These are phyloP conservation scores for Corchorus olitorius DNA, from an alignment of 345 rosid genomes.

Conservation along the genomic window DNA sequence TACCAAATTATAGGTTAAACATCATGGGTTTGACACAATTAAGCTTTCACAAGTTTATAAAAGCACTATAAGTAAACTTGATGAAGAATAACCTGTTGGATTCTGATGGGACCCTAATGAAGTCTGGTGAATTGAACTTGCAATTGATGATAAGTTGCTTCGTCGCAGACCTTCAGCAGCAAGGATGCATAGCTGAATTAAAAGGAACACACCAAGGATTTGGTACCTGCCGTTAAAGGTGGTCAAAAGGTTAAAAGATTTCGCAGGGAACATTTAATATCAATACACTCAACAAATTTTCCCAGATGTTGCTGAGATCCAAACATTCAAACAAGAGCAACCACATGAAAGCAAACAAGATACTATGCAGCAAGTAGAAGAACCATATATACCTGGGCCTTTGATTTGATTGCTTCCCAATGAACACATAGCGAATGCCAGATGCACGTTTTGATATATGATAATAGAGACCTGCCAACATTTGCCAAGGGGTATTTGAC, in stretches of 20 bases:
- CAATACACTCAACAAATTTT: background rate
- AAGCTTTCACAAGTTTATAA: slow-evolving; percentile 2
- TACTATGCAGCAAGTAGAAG: slow-evolving; percentile 13
- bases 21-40: background rate
- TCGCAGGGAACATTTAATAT: background rate
- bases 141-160: slow-evolving; percentile 79
- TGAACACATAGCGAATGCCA: slow-evolving; percentile 82
- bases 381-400: slow-evolving; percentile 69
- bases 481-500: slow-evolving; percentile 6
- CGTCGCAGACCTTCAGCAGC: slow-evolving; percentile 87
- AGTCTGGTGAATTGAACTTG: slow-evolving; percentile 75
- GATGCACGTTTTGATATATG: slow-evolving; percentile 90
- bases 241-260: slow-evolving; percentile 25
- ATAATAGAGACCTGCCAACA: slow-evolving; percentile 71
- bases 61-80: slow-evolving; percentile 6
- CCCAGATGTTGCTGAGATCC: background rate
- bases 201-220: slow-evolving; percentile 84
- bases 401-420: slow-evolving; percentile 91
- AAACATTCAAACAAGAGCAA: background rate
- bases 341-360: background rate
- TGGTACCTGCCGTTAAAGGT: slow-evolving; percentile 67
- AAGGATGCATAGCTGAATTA: slow-evolving; percentile 87
- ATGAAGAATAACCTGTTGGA: slow-evolving; percentile 49
- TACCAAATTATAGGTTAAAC: slow-evolving; percentile 6
- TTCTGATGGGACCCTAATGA: slow-evolving; percentile 60